A percentile compares a stretch with the other conserved stretches of the same genome.
Conservation (phyloP, 1,139 yeast species). For the Tardiomyces digboiensis region DNA sequence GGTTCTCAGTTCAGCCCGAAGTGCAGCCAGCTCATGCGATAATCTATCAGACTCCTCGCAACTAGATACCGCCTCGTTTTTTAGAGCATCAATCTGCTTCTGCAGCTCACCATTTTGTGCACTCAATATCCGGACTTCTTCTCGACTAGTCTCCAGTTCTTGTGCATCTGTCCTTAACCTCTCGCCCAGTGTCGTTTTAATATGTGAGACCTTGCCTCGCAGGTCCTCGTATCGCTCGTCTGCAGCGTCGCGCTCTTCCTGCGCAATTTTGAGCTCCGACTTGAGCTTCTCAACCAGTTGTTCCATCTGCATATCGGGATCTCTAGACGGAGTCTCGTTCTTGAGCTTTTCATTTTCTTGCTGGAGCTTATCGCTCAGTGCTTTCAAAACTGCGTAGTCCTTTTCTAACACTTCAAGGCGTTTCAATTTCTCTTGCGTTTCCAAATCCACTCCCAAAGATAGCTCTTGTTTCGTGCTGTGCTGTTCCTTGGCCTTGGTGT, state of each 20-base stretch:
- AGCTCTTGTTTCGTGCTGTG: too few relatives aligned
- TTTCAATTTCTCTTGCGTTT: too few relatives aligned
- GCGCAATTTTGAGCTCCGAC: constrained; percentile 32
- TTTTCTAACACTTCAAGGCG: too few relatives aligned
- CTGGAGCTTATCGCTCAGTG: too few relatives aligned
- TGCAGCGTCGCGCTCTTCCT: constrained; percentile 53
- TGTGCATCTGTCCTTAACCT: constrained; percentile 45
- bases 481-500: too few relatives aligned
- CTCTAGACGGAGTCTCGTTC: neutral
- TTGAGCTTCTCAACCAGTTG: constrained; percentile 20
- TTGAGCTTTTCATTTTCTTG: too few relatives aligned
- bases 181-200: constrained; percentile 72
- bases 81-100: constrained; percentile 31
- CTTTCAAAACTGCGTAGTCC: too few relatives aligned
- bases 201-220: constrained; percentile 63
- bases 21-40: constrained; percentile 37
- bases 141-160: constrained; percentile 19
- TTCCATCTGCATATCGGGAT: constrained; percentile 4
- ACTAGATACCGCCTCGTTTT: constrained; percentile 44
- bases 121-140: constrained; percentile 23
- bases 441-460: too few relatives aligned
- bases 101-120: constrained; percentile 28
- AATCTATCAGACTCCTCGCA: constrained; percentile 62
- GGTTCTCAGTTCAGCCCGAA: constrained; percentile 38
- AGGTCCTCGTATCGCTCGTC: constrained; percentile 70